Conservation (phyloP, 208 protist genomes). For the Trypanosomatidae sp. region DNA sequence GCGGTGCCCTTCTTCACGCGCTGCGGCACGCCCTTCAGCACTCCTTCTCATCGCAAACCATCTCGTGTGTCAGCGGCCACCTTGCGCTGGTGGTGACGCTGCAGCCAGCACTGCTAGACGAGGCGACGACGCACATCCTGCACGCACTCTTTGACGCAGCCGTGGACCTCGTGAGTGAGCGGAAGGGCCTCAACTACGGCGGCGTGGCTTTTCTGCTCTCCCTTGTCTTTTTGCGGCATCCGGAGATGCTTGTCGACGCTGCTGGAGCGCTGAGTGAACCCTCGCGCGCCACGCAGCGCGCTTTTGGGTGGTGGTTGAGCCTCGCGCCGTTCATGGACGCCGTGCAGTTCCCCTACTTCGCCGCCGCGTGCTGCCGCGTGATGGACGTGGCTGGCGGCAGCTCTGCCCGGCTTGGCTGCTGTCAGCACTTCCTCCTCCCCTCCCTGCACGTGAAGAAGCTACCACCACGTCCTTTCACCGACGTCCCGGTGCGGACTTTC, state of each 20-base stretch:
- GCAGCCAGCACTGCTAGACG: conserved; percentile 14
- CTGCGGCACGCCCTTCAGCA: conserved; percentile 13
- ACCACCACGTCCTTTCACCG: conserved; percentile 1
- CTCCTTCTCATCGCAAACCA: conserved; percentile 13
- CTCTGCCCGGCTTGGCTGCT: conserved; percentile 3
- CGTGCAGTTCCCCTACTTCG: conserved; percentile 19
- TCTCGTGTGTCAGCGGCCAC: conserved; percentile 19
- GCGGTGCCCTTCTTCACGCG: not conserved
- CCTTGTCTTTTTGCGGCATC: conserved; percentile 12
- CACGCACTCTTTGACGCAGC: conserved; percentile 4
- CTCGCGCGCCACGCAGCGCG: not conserved
- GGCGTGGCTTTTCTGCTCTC: conserved; percentile 20
- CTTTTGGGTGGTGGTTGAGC: conserved; percentile 36
- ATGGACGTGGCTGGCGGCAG: not conserved
- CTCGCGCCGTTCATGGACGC: conserved; percentile 32
- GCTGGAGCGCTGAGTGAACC: not conserved
- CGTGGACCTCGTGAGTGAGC: conserved; percentile 4
- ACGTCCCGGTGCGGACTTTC: conserved; percentile 13
- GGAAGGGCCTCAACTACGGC: conserved; percentile 20
- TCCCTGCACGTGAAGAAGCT: conserved; percentile 38
- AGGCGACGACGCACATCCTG: conserved; percentile 5
- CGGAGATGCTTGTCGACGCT: not conserved
- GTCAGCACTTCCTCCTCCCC: conserved; percentile 30
- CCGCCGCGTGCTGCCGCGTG: conserved; percentile 14
- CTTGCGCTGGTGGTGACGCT: conserved; percentile 1